Evolutionary conservation across 768 basidiomycete species (phyloP).

Genomic region (Mycena maculata): DNA sequence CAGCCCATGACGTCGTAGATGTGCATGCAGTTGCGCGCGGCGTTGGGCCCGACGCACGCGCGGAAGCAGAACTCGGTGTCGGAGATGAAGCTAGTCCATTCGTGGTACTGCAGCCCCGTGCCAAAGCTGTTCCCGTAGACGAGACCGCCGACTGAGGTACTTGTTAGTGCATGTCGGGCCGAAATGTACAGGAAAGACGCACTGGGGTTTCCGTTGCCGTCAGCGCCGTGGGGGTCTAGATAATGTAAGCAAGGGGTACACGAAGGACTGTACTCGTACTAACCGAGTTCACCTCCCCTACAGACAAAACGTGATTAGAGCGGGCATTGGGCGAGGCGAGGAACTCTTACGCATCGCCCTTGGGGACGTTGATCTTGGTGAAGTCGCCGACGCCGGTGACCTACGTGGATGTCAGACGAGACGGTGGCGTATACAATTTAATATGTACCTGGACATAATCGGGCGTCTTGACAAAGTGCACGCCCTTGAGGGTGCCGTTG

Average conservation of each 20-base stretch:
- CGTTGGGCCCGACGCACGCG: slow-evolving; percentile 71
- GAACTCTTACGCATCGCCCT: slow-evolving; percentile 55
- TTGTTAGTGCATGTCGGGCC: slow-evolving; percentile 30
- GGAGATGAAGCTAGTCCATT: slow-evolving; percentile 90
- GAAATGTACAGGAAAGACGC: slow-evolving; percentile 17
- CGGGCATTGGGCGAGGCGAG: not conserved
- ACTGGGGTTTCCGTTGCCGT: slow-evolving; percentile 61
- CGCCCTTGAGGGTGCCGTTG: slow-evolving; percentile 70
- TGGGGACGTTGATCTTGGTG: slow-evolving; percentile 70
- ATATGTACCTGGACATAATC: slow-evolving; percentile 67
- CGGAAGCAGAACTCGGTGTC: slow-evolving; percentile 77
- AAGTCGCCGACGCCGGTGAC: slow-evolving; percentile 75
- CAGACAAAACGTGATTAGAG: not conserved
- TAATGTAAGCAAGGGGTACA: slow-evolving; percentile 66
- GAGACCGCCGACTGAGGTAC: slow-evolving; percentile 70
- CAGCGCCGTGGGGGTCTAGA: slow-evolving; percentile 22
- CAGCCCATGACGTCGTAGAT: slow-evolving; percentile 80
- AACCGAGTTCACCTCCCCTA: slow-evolving; percentile 78
- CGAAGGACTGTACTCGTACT: slow-evolving; percentile 41
- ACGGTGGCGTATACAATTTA: slow-evolving; percentile 56
- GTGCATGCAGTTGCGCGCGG: slow-evolving; percentile 76
- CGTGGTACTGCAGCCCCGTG: slow-evolving; percentile 65
- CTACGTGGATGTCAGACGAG: slow-evolving; percentile 22
- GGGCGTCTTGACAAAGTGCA: slow-evolving; percentile 75
- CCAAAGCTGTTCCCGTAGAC: slow-evolving; percentile 75